phyloP scores from a whole-genome alignment of 352 stramenopile species.

The Phytopythium chamaehyphon region DNA sequence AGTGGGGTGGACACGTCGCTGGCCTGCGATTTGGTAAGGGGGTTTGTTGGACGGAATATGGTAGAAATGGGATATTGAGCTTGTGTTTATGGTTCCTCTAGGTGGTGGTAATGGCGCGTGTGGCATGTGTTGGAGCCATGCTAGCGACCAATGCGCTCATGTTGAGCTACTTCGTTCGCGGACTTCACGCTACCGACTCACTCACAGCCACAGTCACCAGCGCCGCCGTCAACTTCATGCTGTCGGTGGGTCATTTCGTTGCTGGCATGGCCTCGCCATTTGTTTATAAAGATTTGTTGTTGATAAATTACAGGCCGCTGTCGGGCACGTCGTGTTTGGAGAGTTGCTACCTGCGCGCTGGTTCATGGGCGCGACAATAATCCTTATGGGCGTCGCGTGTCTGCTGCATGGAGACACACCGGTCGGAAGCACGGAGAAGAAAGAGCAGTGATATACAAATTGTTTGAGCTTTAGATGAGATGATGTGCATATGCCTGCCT shows the following conservation, averaged over 20 bases:
- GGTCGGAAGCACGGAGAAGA: constrained; percentile 9
- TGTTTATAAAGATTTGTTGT: too few relatives aligned
- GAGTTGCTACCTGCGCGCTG: constrained; percentile 67
- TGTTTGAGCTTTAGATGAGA: too few relatives aligned
- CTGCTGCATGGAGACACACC: constrained; percentile 58
- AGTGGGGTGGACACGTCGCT: neutral
- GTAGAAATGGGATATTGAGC: too few relatives aligned
- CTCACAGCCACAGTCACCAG: constrained; percentile 83
- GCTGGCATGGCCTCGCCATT: neutral
- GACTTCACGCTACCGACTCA: constrained; percentile 81
- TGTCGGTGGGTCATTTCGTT: constrained; percentile 33
- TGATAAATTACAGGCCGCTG: constrained; percentile 33
- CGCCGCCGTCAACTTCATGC: constrained; percentile 76
- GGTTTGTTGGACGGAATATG: neutral
- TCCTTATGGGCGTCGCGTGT: constrained; percentile 63
- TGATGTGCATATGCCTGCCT: neutral
- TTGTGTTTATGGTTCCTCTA: neutral
- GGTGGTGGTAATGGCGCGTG: constrained; percentile 28
- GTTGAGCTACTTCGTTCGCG: constrained; percentile 79
- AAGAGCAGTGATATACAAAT: constrained; percentile 12
- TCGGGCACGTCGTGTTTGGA: constrained; percentile 57
- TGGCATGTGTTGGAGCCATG: constrained; percentile 64
- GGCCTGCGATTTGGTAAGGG: too few relatives aligned
- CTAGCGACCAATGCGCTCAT: constrained; percentile 68
- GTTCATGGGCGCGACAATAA: constrained; percentile 71